These are phyloP conservation scores for Lactarius deliciosus DNA, from an alignment of 768 basidiomycete species.

Conservation along the genomic window DNA sequence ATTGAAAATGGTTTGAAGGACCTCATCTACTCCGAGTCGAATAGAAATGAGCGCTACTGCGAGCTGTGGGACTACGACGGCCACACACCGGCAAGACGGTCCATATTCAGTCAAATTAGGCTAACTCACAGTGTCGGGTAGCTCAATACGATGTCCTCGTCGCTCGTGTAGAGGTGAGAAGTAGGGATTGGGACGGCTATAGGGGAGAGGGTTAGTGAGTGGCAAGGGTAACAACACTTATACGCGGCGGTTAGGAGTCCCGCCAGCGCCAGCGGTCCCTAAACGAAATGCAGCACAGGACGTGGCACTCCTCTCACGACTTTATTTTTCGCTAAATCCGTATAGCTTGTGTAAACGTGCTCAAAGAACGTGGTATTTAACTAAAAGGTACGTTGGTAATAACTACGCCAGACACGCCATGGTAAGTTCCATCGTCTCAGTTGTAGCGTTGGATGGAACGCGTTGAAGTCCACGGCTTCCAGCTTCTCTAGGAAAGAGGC, in stretches of 20 bases:
- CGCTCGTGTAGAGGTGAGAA: conserved; percentile 18
- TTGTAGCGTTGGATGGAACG: conserved; percentile 63
- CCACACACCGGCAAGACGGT: conserved; percentile 31
- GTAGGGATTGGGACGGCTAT: conserved; percentile 3
- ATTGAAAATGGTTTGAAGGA: conserved; percentile 72
- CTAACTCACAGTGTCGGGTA: conserved; percentile 3
- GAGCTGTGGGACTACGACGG: conserved; percentile 21
- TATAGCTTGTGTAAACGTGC: not conserved
- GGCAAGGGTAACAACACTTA: conserved; percentile 18
- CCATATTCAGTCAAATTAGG: conserved; percentile 23
- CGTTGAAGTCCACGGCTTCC: conserved; percentile 71
- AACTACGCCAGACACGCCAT: conserved; percentile 63
- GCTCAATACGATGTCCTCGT: conserved; percentile 11
- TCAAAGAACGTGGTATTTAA: conserved; percentile 4
- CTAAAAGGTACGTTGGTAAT: conserved; percentile 43
- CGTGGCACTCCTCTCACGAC: conserved; percentile 10
- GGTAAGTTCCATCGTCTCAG: conserved; percentile 74
- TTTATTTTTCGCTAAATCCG: not conserved
- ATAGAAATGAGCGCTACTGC: conserved; percentile 10
- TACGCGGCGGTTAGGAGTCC: conserved; percentile 1
- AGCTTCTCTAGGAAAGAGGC: conserved; percentile 60
- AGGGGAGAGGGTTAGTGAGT: conserved; percentile 20
- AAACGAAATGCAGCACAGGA: conserved; percentile 5
- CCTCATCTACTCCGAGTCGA: conserved; percentile 46
- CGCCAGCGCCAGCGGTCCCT: conserved; percentile 6